A percentile compares a stretch with the other conserved stretches of the same genome.
phyloP scores from a whole-genome alignment of 169 alveolate genomes.

The Plasmodium gallinaceum region DNA sequence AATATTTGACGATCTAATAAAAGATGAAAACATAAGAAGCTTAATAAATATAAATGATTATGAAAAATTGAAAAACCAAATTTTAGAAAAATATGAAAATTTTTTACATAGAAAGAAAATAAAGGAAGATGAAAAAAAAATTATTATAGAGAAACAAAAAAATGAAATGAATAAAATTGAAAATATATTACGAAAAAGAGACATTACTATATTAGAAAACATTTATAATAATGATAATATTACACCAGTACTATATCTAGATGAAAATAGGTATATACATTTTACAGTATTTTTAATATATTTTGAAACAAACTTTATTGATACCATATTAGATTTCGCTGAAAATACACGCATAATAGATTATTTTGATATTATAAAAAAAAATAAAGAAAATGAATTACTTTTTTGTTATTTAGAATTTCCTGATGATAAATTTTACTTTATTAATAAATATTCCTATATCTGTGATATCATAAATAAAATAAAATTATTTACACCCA shows the following conservation, averaged over 20 bases:
- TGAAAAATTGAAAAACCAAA: slow-evolving; percentile 36
- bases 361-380: slow-evolving; percentile 46
- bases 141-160: slow-evolving; percentile 37
- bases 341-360: slow-evolving; percentile 57
- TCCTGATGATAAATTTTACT: slow-evolving; percentile 35
- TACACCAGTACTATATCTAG: slow-evolving; percentile 48
- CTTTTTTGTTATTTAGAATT: slow-evolving; percentile 66
- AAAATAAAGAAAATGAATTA: slow-evolving; percentile 18
- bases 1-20: slow-evolving; percentile 34
- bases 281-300: slow-evolving; percentile 64
- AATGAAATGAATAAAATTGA: slow-evolving; percentile 16
- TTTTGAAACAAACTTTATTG: slow-evolving; percentile 39
- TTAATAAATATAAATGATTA: slow-evolving; percentile 45
- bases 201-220: slow-evolving; percentile 22
- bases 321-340: slow-evolving; percentile 57
- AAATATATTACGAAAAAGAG: slow-evolving; percentile 48
- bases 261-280: slow-evolving; percentile 43
- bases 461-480: slow-evolving; percentile 58
- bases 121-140: slow-evolving; percentile 51
- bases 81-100: slow-evolving; percentile 37
- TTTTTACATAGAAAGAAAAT: slow-evolving; percentile 36
- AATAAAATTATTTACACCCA: slow-evolving; percentile 30
- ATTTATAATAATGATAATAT: slow-evolving; percentile 28
- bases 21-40: slow-evolving; percentile 24
- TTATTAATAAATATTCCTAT: slow-evolving; percentile 21